Conservation (phyloP, 1,139 yeast genomes). For the Debaryomyces fabryi region DNA sequence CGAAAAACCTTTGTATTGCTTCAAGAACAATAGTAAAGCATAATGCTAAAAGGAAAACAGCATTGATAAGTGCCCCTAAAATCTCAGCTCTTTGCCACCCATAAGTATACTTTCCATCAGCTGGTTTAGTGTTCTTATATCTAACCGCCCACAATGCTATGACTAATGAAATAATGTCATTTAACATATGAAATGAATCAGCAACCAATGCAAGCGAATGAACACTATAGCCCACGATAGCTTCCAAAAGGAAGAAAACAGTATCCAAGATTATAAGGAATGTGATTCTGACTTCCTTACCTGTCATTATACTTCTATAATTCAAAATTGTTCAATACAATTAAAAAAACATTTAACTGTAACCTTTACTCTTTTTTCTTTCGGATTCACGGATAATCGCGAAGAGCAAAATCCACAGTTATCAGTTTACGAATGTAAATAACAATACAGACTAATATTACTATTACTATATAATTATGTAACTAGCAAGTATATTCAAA, state of each 20-base stretch:
- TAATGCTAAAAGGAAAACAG: conserved; percentile 87
- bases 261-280: conserved; percentile 78
- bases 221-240: conserved; percentile 82
- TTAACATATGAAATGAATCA: conserved; percentile 96
- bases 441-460: neutral
- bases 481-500: neutral
- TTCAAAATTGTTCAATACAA: neutral
- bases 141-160: conserved; percentile 97
- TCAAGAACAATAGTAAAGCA: conserved; percentile 92
- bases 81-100: conserved; percentile 98
- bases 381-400: neutral
- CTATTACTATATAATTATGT: neutral
- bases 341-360: neutral
- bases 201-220: conserved; percentile 93
- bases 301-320: conserved; percentile 27
- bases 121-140: conserved; percentile 80
- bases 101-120: conserved; percentile 87
- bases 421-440: neutral
- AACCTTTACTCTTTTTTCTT: neutral
- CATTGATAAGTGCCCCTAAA: conserved; percentile 89
- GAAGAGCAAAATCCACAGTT: neutral
- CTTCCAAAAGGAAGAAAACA: conserved; percentile 80
- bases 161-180: conserved; percentile 85
- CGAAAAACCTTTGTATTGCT: conserved; percentile 85
- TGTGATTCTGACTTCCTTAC: conserved; percentile 74